Percentiles rank a stretch among this genome's conserved stretches.
phyloP scores from a whole-genome alignment of 805 yeast genomes.

The Wickerhamomyces mucosus region DNA sequence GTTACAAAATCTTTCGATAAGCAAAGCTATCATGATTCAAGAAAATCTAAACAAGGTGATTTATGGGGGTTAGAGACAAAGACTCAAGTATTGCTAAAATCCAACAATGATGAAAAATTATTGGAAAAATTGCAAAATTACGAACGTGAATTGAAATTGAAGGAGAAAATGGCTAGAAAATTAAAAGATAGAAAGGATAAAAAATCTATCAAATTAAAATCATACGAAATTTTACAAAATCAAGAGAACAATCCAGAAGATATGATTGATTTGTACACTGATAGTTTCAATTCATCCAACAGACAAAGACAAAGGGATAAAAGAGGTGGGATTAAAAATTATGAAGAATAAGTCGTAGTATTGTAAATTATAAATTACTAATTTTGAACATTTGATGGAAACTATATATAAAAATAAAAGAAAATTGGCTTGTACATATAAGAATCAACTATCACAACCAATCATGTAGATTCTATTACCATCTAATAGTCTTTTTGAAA shows the following conservation, averaged over 20 bases:
- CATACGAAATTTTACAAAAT: conserved; percentile 10
- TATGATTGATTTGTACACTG: conserved; percentile 16
- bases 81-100: conserved; percentile 30
- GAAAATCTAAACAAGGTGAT: conserved; percentile 80
- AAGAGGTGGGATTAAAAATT: conserved; percentile 7
- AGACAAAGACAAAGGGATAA: conserved; percentile 19
- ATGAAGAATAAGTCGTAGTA: not conserved
- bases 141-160: conserved; percentile 20
- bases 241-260: conserved; percentile 13
- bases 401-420: no score
- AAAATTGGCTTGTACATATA: no score
- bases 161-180: conserved; percentile 9
- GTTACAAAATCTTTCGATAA: conserved; percentile 70
- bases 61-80: conserved; percentile 73
- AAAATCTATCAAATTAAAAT: conserved; percentile 7
- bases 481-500: no score
- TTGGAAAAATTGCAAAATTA: conserved; percentile 25
- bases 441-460: no score
- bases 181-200: conserved; percentile 9
- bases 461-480: no score
- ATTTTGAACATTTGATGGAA: no score
- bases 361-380: no score
- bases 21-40: conserved; percentile 78
- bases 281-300: conserved; percentile 17
- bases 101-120: conserved; percentile 22